Evolutionary conservation across 805 yeast species (phyloP).

Genomic region (Wickerhamomyces sydowiorum): DNA sequence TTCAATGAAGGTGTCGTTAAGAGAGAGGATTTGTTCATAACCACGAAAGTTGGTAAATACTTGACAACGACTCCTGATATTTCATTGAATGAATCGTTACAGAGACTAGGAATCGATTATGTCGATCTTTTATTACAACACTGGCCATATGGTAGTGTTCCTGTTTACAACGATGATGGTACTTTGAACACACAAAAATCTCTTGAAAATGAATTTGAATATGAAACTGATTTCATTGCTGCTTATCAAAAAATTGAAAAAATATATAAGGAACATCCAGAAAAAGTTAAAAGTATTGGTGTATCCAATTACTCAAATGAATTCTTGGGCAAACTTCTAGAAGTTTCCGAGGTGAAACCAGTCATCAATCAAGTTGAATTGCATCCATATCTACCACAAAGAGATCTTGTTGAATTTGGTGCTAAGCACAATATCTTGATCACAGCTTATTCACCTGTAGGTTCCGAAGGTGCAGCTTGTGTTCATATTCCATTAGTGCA

Average conservation of each 20-base stretch:
- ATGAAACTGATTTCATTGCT: constrained; percentile 31
- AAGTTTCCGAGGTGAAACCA: constrained; percentile 39
- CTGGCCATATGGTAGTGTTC: constrained; percentile 54
- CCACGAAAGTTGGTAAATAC: constrained; percentile 49
- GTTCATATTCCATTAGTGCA: constrained; percentile 42
- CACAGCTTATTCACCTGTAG: constrained; percentile 63
- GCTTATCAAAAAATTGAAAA: constrained; percentile 58
- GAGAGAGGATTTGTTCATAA: constrained; percentile 59
- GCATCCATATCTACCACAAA: constrained; percentile 68
- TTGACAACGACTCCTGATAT: constrained; percentile 39
- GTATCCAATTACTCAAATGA: constrained; percentile 45
- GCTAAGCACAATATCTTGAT: constrained; percentile 42
- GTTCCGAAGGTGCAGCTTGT: constrained; percentile 59
- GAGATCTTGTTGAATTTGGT: constrained; percentile 45
- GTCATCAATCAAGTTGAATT: constrained; percentile 56
- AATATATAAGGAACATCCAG: constrained; percentile 36
- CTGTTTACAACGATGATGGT: constrained; percentile 50
- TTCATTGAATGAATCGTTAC: constrained; percentile 53
- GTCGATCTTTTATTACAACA: constrained; percentile 74
- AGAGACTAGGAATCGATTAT: constrained; percentile 61
- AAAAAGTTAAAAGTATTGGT: constrained; percentile 45
- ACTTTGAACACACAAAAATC: constrained; percentile 28
- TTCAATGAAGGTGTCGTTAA: constrained; percentile 35
- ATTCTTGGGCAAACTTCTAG: constrained; percentile 31
- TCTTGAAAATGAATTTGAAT: constrained; percentile 10